Conservation (phyloP, 768 basidiomycete species). For the Suillus fuscotomentosus region DNA sequence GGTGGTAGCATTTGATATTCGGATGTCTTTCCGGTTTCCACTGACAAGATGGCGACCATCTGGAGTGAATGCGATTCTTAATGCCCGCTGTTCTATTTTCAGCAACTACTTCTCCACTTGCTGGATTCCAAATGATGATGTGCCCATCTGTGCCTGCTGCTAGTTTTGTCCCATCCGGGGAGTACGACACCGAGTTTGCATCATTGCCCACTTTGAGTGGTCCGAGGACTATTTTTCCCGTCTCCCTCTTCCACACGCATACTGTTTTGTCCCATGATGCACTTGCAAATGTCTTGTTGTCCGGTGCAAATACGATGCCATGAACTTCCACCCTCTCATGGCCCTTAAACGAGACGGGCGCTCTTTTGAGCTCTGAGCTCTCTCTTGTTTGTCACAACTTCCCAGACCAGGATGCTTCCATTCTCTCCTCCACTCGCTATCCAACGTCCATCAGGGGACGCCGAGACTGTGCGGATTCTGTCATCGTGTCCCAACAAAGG, state of each 20-base stretch:
- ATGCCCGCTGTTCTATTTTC: background rate
- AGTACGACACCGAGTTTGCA: background rate
- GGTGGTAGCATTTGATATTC: background rate
- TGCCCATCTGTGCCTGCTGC: constrained; percentile 3
- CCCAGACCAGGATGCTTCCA: background rate
- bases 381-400: background rate
- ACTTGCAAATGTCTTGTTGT: background rate
- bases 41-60: background rate
- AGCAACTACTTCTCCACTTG: background rate
- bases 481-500: constrained; percentile 10
- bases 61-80: background rate
- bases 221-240: background rate
- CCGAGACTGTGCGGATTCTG: constrained; percentile 32
- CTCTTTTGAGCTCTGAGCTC: background rate
- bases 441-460: constrained; percentile 18
- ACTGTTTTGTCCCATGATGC: background rate
- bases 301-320: background rate
- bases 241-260: background rate
- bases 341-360: background rate
- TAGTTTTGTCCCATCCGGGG: background rate
- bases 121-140: background rate
- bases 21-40: background rate
- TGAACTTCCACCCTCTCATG: background rate
- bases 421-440: constrained; percentile 13
- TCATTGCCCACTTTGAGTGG: background rate